Evolutionary conservation across 257 asterid species (phyloP).

Genomic region (Pogostemon cablin): DNA sequence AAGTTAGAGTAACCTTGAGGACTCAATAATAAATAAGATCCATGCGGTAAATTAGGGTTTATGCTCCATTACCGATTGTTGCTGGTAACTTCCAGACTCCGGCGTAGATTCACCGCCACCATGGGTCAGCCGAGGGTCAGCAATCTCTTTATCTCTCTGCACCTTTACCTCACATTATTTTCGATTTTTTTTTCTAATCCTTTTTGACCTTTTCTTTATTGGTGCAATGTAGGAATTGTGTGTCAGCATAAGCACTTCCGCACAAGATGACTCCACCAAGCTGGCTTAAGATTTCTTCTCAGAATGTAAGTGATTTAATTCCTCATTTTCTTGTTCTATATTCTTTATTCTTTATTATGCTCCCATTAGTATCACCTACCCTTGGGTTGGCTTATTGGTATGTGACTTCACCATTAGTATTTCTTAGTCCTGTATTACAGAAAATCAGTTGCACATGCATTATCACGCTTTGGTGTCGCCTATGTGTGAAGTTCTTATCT

Average conservation of each 20-base stretch:
- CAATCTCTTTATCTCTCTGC: not conserved
- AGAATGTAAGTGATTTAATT: slow-evolving; percentile 38
- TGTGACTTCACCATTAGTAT: not conserved
- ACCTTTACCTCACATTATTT: not conserved
- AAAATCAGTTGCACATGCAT: not conserved
- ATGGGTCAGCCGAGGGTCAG: slow-evolving; percentile 91
- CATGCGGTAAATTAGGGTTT: slow-evolving; percentile 33
- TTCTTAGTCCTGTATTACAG: not conserved
- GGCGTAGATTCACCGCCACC: slow-evolving; percentile 28
- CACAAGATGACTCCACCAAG: slow-evolving; percentile 67
- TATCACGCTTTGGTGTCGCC: not conserved
- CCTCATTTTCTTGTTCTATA: not conserved
- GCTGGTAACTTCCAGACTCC: slow-evolving; percentile 4
- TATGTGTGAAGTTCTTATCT: not conserved
- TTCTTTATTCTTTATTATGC: not conserved
- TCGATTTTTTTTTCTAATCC: not conserved
- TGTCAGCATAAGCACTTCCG: slow-evolving; percentile 67
- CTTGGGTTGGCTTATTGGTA: not conserved
- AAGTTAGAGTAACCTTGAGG: slow-evolving; percentile 15
- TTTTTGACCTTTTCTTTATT: not conserved
- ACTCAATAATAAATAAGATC: slow-evolving; percentile 21
- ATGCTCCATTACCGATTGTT: not conserved
- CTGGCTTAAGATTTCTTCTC: slow-evolving; percentile 60
- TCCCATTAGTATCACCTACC: not conserved
- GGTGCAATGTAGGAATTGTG: slow-evolving; percentile 54